Evolutionary conservation across 352 stramenopile genomes (phyloP), one percentile per base, ranked within the genome.

Genomic region (Pythium coloratum): DNA sequence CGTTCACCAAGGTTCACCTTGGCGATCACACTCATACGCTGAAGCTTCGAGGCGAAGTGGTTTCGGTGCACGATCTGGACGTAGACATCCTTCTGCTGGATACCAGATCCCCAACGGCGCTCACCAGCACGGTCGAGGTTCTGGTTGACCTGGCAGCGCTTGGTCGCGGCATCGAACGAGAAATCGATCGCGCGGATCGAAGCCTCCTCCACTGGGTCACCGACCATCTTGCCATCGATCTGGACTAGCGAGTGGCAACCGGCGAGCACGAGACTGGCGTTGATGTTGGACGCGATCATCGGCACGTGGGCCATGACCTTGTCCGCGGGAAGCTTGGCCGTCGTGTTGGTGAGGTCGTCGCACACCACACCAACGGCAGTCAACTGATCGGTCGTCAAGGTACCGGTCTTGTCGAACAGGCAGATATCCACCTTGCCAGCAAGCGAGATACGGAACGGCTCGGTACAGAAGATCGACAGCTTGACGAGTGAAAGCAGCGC

Each of bases 371-470:
- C 97, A 58, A 94, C 84, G 1, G 98, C 82, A 33, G 89, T 95
- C 60, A 99, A 89, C 69, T 98, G 89, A 75, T 99, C 97, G 26
- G 89, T 98, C 0, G 97, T 99, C 38, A 99, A 76, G 7, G 97
- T 99, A 30, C 98, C 98, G 0, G 97, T 99, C 80, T 99, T 99
- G 76, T 99, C 98, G 70, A 99, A 99, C 34, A 97, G 88, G 66
- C 97, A 99, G 68, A 98, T 91, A 72, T 98, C 86, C 2, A 99
- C 91, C 57, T 98, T 97, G 30, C 97, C 98, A 24, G 97, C 97
- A 20, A 98, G 76, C 30, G 97, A 98, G 62, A 99, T 99, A 53
- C 98, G 94, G 80, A 98, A 99, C 28, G 96, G 96, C 71, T 99
- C 98, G 0, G 97, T 99, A 80, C 97, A 99, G 77, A 98, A 99